Evolutionary conservation across 148 eudicot genomes (phyloP).

Genomic region (Vaccinium macrocarpon): DNA sequence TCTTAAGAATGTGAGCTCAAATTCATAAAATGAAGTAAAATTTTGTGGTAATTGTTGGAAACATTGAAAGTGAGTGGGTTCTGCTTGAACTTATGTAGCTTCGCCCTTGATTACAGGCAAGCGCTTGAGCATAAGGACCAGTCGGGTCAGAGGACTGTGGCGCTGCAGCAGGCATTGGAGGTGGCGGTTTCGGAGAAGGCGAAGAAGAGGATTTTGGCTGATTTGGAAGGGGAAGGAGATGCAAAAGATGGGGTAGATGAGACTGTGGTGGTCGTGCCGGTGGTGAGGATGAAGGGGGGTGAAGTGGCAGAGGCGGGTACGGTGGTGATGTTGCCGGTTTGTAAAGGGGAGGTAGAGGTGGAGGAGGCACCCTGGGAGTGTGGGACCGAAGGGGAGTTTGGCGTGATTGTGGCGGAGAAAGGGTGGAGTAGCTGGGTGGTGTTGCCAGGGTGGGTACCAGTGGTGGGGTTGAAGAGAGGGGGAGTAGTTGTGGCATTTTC

Average conservation of each 20-base stretch:
- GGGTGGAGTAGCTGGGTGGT: conserved; percentile 87
- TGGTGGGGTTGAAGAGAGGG: conserved; percentile 48
- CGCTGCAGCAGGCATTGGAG: conserved; percentile 48
- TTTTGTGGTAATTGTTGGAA: no score
- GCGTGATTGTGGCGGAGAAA: conserved; percentile 58
- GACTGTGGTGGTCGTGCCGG: conserved; percentile 53
- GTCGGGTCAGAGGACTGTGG: conserved; percentile 34
- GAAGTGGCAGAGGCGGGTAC: conserved; percentile 72
- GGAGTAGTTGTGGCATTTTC: conserved; percentile 70
- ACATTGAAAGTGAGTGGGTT: no score
- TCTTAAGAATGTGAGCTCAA: no score
- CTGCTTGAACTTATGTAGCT: no score
- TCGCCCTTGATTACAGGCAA: conserved; percentile 24
- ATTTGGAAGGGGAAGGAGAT: conserved; percentile 38
- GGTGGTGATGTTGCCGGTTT: conserved; percentile 72
- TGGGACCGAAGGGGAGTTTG: conserved; percentile 55
- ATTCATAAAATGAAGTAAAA: no score
- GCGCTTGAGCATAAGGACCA: conserved; percentile 45
- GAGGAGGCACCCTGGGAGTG: conserved; percentile 60
- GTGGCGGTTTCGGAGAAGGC: conserved; percentile 55
- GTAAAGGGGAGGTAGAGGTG: conserved; percentile 52
- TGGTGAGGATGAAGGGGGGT: conserved; percentile 68
- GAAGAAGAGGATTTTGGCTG: conserved; percentile 32
- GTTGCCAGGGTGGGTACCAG: conserved; percentile 76
- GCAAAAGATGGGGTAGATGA: conserved; percentile 19